phyloP scores from a whole-genome alignment of 2,329 filamentous ascomycete genomes.

The Pseudogymnoascus sp. region DNA sequence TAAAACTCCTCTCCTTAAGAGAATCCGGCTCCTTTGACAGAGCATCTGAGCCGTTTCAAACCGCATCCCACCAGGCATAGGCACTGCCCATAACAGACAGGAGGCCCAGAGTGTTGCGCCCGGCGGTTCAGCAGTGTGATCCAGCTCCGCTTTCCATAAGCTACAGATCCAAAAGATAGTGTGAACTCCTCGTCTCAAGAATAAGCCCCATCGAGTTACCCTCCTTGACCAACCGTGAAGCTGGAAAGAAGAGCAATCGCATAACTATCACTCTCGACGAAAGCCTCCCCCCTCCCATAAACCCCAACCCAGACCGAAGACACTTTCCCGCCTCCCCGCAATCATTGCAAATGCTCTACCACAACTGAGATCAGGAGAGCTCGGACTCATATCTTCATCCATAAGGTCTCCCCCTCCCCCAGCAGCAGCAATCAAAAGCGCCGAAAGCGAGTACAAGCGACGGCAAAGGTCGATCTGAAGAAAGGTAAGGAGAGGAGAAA shows the following conservation, averaged over 20 bases:
- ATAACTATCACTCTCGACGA: constrained; percentile 98
- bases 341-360: neutral
- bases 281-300: constrained; percentile 53
- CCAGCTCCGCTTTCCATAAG: constrained; percentile 46
- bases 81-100: constrained; percentile 24
- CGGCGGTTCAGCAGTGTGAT: constrained; percentile 13
- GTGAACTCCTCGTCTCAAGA: constrained; percentile 90
- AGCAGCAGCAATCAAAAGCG: constrained; percentile 25
- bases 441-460: constrained; percentile 28
- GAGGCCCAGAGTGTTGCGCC: constrained; percentile 23
- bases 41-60: constrained; percentile 41
- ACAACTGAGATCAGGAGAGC: constrained; percentile 35
- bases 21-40: constrained; percentile 64
- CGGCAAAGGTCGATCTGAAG: constrained; percentile 27
- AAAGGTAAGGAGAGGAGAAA: constrained; percentile 46
- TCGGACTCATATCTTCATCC: constrained; percentile 92
- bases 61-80: constrained; percentile 22
- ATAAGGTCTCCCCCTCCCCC: constrained; percentile 40
- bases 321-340: constrained; percentile 31
- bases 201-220: constrained; percentile 99
- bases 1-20: constrained; percentile 20
- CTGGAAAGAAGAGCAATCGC: constrained; percentile 68
- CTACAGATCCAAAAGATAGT: constrained; percentile 43
- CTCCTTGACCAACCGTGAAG: constrained; percentile 31
- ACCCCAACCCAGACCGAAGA: constrained; percentile 35